Base-by-base conservation (phyloP, 441 rosid genomes). In the Populus hybrid region DNA sequence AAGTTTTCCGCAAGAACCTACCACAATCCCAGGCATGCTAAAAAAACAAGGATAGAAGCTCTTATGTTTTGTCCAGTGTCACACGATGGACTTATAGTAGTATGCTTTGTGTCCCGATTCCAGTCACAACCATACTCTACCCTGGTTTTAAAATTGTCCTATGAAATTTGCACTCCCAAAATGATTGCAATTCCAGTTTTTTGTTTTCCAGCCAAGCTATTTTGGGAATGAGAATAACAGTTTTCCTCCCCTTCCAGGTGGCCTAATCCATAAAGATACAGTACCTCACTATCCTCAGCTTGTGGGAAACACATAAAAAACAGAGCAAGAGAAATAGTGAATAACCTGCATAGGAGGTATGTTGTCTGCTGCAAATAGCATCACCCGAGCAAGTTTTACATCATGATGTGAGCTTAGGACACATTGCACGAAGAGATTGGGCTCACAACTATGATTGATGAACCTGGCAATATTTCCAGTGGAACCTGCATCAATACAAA, bases 401-500 rank as follows among this genome's bases (percentile, higher is more conserved):
- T 94, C 98, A 10, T 87, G 95, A 84, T 94, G 99, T 20, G 89
- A 85, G 82, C 96, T 91, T 82, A 94, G 74, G 72, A 95, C 90
- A 71, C 97, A 88, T 67, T 93, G 97, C 26, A 96, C 96, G 81
- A 91, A 96, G 21, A 96, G 89, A 79, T 96, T 96, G 24, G 99
- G 99, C 84, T 88, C 94, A 24, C 99, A 96, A 73, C 98, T 94
- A 80, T 94, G 98, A 77, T 96, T 96, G 38, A 96, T 90, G 81
- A 90, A 96, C 85, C 98, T 89, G 7, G 99, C 95, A 79, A 92
- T 38, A 79, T 92, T 96, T 84, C 99, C 99, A 74, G 10, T 73
- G 6, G 92, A 79, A 70, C 94, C 93, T 30, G 97, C 98, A 81
- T 96, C 98, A 72, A 96, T 93, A 86, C 97, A 93, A 79, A 84